Evolutionary conservation across 805 yeast species (phyloP).

Genomic region (Metschnikowia baotianmanensis): DNA sequence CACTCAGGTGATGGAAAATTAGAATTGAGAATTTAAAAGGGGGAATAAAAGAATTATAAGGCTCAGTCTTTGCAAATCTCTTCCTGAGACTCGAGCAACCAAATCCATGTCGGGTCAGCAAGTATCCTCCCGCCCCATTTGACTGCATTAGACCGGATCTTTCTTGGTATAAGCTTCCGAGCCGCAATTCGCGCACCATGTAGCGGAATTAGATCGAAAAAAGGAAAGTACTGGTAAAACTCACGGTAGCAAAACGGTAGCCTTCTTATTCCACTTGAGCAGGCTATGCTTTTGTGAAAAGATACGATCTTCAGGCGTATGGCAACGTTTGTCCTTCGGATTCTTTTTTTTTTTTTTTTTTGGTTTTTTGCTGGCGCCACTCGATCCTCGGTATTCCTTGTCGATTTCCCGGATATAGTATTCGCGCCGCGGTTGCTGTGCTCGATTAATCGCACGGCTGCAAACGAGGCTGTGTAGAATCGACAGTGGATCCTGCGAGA

Average conservation of each 20-base stretch:
- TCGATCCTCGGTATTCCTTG: neutral
- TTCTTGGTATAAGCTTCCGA: neutral
- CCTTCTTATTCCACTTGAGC: neutral
- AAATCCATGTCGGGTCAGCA: too few relatives aligned
- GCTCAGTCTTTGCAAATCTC: too few relatives aligned
- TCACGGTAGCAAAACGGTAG: neutral
- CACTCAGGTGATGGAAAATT: neutral
- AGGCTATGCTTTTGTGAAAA: neutral
- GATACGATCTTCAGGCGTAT: too few relatives aligned
- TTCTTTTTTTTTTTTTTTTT: neutral
- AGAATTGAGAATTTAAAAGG: too few relatives aligned
- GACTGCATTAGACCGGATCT: too few relatives aligned
- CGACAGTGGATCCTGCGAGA: slow-evolving; percentile 11
- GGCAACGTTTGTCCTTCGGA: neutral
- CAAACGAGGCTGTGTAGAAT: slow-evolving; percentile 18
- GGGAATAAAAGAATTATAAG: neutral
- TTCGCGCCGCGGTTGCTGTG: slow-evolving; percentile 4
- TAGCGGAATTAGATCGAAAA: neutral
- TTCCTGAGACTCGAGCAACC: too few relatives aligned
- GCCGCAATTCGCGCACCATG: neutral
- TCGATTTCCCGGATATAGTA: neutral
- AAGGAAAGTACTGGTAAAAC: too few relatives aligned
- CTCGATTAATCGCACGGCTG: slow-evolving; percentile 12
- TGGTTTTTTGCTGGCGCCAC: neutral
- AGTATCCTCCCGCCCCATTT: too few relatives aligned